These are phyloP conservation scores for Scleroderma citrinum DNA, from an alignment of 768 basidiomycete species.

Conservation along the genomic window DNA sequence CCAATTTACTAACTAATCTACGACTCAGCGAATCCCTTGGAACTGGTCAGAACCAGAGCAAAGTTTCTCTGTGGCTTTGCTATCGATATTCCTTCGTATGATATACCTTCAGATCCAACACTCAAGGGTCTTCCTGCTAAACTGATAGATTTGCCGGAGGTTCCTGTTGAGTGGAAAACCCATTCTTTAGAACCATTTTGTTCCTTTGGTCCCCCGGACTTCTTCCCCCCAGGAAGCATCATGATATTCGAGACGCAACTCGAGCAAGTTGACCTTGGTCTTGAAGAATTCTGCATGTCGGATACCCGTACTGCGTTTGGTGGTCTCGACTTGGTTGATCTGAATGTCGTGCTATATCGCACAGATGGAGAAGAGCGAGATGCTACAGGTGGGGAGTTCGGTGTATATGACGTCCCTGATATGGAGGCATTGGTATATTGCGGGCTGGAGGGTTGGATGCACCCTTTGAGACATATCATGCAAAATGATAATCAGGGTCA, in stretches of 20 bases:
- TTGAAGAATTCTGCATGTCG: slow-evolving; percentile 75
- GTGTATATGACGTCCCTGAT: slow-evolving; percentile 77
- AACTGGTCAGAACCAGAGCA: slow-evolving; percentile 72
- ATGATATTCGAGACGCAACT: slow-evolving; percentile 89
- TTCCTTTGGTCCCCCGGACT: slow-evolving; percentile 78
- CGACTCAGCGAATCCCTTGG: slow-evolving; percentile 69
- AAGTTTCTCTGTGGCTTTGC: slow-evolving; percentile 78
- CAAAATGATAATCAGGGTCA: slow-evolving; percentile 89
- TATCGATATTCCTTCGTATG: slow-evolving; percentile 63
- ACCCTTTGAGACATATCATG: slow-evolving; percentile 78
- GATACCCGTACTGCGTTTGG: slow-evolving; percentile 70
- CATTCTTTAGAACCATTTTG: slow-evolving; percentile 70
- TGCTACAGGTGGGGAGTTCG: slow-evolving; percentile 74
- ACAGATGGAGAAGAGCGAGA: slow-evolving; percentile 90
- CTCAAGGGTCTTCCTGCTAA: slow-evolving; percentile 70
- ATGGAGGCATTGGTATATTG: slow-evolving; percentile 79
- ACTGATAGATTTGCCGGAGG: slow-evolving; percentile 56
- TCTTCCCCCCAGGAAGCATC: slow-evolving; percentile 93
- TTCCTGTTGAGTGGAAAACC: slow-evolving; percentile 54
- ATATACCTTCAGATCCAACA: slow-evolving; percentile 41
- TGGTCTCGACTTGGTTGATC: slow-evolving; percentile 74
- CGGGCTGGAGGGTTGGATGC: slow-evolving; percentile 98
- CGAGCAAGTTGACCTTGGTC: slow-evolving; percentile 61
- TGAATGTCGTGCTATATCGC: slow-evolving; percentile 84
- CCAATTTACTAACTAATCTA: slow-evolving; percentile 1